These are phyloP conservation scores for Allium sativum DNA, from an alignment of 106 monocot genomes.

Conservation along the genomic window DNA sequence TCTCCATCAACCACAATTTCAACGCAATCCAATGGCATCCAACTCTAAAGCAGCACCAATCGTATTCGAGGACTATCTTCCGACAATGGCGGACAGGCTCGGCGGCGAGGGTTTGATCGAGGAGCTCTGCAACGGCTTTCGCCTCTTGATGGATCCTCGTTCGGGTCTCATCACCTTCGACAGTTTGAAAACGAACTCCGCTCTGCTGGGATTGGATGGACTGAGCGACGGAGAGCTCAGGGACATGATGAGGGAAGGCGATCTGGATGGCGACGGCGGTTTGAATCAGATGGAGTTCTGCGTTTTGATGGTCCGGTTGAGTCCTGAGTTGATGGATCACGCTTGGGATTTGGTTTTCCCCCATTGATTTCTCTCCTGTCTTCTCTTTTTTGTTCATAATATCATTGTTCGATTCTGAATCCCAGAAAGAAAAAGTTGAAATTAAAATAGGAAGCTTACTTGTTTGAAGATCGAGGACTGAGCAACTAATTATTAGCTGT, in stretches of 20 bases:
- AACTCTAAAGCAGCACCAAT: neutral
- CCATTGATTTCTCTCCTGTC: no score
- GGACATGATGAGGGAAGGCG: slow-evolving; percentile 21
- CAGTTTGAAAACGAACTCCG: slow-evolving; percentile 13
- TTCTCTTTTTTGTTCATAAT: no score
- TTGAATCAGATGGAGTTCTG: slow-evolving; percentile 29
- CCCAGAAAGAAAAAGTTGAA: no score
- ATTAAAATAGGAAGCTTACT: no score
- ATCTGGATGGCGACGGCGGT: slow-evolving; percentile 15
- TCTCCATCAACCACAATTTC: neutral
- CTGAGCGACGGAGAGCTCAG: slow-evolving; percentile 12
- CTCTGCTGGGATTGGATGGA: slow-evolving; percentile 10
- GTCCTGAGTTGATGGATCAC: slow-evolving; percentile 22
- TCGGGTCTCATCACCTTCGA: slow-evolving; percentile 21
- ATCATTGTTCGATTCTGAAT: no score
- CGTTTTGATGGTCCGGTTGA: slow-evolving; percentile 22
- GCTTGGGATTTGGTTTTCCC: neutral
- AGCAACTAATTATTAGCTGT: no score
- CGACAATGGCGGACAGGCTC: slow-evolving; percentile 8
- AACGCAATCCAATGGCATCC: neutral
- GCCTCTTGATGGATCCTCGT: slow-evolving; percentile 18
- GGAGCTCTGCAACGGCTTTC: slow-evolving; percentile 21
- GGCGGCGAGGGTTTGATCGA: slow-evolving; percentile 12
- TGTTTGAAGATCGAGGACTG: no score
- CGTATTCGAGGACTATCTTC: slow-evolving; percentile 16